A percentile compares a stretch with the other conserved stretches of the same genome.
Conservation (phyloP, 345 rosid genomes). For the Corchorus capsularis region DNA sequence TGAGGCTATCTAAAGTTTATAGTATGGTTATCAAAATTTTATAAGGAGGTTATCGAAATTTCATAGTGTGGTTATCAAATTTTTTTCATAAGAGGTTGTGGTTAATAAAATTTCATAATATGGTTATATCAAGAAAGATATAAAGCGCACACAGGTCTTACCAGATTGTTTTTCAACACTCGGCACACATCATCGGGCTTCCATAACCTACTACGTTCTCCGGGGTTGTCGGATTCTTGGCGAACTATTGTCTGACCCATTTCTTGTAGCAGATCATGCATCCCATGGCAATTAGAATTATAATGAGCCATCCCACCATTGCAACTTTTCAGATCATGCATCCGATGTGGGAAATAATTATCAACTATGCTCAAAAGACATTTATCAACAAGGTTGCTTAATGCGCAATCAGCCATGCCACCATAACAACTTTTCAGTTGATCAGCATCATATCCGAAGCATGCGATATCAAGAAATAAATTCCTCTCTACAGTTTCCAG, state of each 20-base stretch:
- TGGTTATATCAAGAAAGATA: too few relatives aligned
- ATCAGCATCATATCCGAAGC: conserved; percentile 12
- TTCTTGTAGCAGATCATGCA: conserved; percentile 35
- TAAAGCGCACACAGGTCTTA: too few relatives aligned
- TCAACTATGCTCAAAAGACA: conserved; percentile 28
- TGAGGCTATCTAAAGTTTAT: too few relatives aligned
- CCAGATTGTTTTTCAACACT: conserved; percentile 24
- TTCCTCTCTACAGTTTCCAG: background rate
- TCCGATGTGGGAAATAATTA: background rate
- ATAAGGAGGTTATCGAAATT: too few relatives aligned
- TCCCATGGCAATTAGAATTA: background rate
- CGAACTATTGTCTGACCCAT: conserved; percentile 41
- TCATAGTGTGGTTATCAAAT: too few relatives aligned
- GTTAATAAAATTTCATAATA: too few relatives aligned
- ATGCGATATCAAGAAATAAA: conserved; percentile 40
- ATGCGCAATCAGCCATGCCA: too few relatives aligned
- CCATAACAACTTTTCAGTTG: too few relatives aligned
- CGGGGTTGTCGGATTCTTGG: conserved; percentile 19
- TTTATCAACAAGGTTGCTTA: too few relatives aligned
- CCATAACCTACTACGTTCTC: conserved; percentile 26
- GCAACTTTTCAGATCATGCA: conserved; percentile 34
- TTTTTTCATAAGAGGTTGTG: too few relatives aligned
- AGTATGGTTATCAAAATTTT: too few relatives aligned
- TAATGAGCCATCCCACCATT: too few relatives aligned
- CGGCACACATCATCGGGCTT: conserved; percentile 2